Base-by-base conservation (phyloP, 306 rosid species). In the Albizia julibrissin region DNA sequence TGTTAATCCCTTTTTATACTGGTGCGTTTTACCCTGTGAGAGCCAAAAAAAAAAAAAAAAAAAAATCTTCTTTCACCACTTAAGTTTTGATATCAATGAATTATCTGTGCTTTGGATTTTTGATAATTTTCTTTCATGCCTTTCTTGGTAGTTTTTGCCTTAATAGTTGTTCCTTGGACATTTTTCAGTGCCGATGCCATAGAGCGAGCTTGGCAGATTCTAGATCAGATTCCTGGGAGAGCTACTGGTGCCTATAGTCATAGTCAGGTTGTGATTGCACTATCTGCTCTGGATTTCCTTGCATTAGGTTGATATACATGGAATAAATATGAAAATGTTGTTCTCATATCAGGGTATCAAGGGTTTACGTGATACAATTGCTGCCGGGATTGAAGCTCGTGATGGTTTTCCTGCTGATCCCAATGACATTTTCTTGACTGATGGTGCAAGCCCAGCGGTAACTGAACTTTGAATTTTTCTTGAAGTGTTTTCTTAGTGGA, bases 201-300 rank as follows among this genome's bases (percentile, higher is more conserved):
- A 33, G 87, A 86, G 82, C 87, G 90, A 80, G 91, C 92, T 70
- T 91, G 95, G 95, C 66, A 81, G 71, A 75, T 91, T 85, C 90
- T 91, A 44, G 95, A 91, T 81, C 93, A 91, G 82, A 91, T 91
- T 75, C 93, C 95, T 42, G 95, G 93, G 83, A 86, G 95, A 82
- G 93, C 93, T 56, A 87, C 91, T 64, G 95, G 95, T 74, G 95
- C 95, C 81, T 91, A 91, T 78, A 91, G 95, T 78, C 95, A 91
- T 74, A 91, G 93, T 81, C 91, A 89, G 90, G 94, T 89, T 64
- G 71, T 74, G 62, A 72, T 72, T 46, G 40, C 59, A 24, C 33
- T 46, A 6, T 71, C 34, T 44, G 22, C 58, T 46, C 61, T 50
- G 43, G 47, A 54, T 75, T 58, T 33, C 78, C 76, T 71, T 26